Evolutionary conservation across 202 grass and related monocot species (phyloP).

Genomic region (Setaria viridis): DNA sequence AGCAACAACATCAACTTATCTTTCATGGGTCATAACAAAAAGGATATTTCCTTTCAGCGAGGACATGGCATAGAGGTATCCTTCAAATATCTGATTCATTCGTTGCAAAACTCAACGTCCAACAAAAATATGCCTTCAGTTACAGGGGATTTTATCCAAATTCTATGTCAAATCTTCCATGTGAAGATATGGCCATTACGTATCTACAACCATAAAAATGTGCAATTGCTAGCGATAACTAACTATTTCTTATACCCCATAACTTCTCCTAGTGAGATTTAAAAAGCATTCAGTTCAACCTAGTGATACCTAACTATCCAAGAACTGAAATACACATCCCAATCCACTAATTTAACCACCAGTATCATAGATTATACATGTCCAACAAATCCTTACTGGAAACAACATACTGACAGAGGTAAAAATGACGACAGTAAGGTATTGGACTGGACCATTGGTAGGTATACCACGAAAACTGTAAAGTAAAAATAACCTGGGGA

Average conservation of each 20-base stretch:
- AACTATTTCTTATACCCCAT: neutral
- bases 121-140: conserved; percentile 10
- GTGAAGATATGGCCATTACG: neutral
- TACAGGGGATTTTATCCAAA: neutral
- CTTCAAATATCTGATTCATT: neutral
- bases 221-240: too few species aligned
- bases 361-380: neutral
- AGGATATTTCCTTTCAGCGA: neutral
- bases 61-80: neutral
- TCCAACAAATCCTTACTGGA: neutral
- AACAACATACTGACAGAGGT: neutral
- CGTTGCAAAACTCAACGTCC: neutral
- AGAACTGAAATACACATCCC: neutral
- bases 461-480: neutral
- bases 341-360: neutral
- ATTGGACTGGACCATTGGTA: neutral
- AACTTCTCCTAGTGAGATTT: neutral
- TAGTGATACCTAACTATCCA: neutral
- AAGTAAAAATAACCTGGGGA: neutral
- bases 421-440: neutral
- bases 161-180: neutral
- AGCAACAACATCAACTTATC: neutral
- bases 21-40: conserved; percentile 3
- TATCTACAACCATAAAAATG: neutral
- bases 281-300: neutral